These are phyloP conservation scores for Eucalyptus cloeziana DNA, from an alignment of 345 rosid genomes.

Conservation along the genomic window DNA sequence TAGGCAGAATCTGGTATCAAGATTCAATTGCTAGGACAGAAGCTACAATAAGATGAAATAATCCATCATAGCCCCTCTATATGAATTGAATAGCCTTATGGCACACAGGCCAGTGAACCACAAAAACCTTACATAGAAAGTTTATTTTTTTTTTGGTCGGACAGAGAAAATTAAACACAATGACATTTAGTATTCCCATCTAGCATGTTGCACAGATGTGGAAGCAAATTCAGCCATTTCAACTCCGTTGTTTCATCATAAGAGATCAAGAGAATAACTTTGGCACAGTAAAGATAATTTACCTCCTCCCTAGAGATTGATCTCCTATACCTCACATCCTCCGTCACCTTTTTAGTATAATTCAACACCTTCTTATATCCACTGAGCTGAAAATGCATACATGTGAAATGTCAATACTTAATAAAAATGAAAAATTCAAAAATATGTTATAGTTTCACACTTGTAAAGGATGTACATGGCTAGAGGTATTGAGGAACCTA, in stretches of 20 bases:
- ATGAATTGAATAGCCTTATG: not conserved
- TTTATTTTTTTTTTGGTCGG: no score
- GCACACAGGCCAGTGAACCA: not conserved
- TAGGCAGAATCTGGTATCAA: not conserved
- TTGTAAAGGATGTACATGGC: not conserved
- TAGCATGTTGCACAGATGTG: not conserved
- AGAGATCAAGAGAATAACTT: not conserved
- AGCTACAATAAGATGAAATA: not conserved
- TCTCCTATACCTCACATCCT: constrained; percentile 74
- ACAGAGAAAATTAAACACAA: not conserved
- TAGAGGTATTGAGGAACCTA: constrained; percentile 10
- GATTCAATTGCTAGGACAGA: not conserved
- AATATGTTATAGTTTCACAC: not conserved
- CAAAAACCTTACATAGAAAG: not conserved
- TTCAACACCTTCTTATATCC: constrained; percentile 96
- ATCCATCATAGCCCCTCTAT: not conserved
- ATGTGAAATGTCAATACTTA: not conserved
- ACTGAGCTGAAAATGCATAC: constrained; percentile 53
- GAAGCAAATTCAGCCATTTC: not conserved
- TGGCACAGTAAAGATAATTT: not conserved
- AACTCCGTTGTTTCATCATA: not conserved
- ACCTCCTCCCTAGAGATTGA: constrained; percentile 93
- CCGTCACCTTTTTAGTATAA: constrained; percentile 82
- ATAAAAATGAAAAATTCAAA: not conserved
- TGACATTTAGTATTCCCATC: not conserved